phyloP scores from a whole-genome alignment of 108 stramenopile genomes.

The Pseudonitzschia delicatissima region DNA sequence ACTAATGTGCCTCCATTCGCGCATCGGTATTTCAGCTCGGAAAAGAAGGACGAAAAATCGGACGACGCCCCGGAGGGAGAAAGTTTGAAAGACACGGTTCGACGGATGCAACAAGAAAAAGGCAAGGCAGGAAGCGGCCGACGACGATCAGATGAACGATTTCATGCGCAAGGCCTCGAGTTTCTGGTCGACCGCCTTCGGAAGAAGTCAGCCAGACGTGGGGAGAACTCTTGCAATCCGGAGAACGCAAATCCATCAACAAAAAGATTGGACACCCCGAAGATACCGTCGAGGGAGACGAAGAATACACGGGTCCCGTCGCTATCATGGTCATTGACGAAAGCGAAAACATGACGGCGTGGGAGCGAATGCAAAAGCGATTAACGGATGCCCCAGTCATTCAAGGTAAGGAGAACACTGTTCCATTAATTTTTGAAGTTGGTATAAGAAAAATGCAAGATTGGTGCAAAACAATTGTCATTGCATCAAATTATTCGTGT shows the following conservation, averaged over 20 bases:
- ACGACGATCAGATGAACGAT: slow-evolving; percentile 5
- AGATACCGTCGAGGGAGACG: slow-evolving; percentile 56
- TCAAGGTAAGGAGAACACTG: slow-evolving; percentile 44
- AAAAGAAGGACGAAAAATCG: background rate
- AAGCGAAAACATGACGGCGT: slow-evolving; percentile 86
- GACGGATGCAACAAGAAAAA: slow-evolving; percentile 25
- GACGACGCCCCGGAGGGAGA: background rate
- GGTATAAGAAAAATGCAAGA: background rate
- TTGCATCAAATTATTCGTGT: too few relatives aligned
- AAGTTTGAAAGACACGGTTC: slow-evolving; percentile 32
- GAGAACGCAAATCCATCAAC: slow-evolving; percentile 74
- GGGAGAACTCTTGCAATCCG: slow-evolving; percentile 76
- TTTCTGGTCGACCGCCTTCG: slow-evolving; percentile 38
- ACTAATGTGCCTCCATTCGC: background rate
- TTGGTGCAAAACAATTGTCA: background rate
- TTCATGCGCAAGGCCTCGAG: slow-evolving; percentile 25
- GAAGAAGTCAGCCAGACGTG: slow-evolving; percentile 65
- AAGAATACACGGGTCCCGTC: slow-evolving; percentile 75
- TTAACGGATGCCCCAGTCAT: slow-evolving; percentile 94
- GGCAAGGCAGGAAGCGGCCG: background rate
- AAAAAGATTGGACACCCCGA: slow-evolving; percentile 68
- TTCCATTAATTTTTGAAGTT: background rate
- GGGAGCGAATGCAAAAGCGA: slow-evolving; percentile 91
- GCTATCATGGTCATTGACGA: slow-evolving; percentile 92
- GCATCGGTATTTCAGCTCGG: background rate